Conservation (phyloP, 208 protist species). For the Vickermania spadyakhi region DNA sequence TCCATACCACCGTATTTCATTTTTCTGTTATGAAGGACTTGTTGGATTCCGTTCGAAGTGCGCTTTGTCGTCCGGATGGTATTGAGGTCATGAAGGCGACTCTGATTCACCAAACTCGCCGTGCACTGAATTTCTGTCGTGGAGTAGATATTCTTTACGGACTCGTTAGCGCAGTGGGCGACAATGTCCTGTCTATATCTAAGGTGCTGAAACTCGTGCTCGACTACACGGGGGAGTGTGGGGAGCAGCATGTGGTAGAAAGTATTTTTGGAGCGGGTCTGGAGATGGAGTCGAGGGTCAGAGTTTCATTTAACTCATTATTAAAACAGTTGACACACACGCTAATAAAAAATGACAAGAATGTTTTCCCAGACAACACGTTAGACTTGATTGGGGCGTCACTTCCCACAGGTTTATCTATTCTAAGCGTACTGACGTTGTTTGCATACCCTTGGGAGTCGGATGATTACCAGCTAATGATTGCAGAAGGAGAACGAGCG, state of each 20-base stretch:
- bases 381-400: too few relatives aligned
- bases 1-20: conserved; percentile 31
- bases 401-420: neutral
- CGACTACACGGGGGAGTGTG: neutral
- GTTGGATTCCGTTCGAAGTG: conserved; percentile 62
- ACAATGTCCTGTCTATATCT: neutral
- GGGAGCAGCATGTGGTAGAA: neutral
- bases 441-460: neutral
- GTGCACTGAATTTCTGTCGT: conserved; percentile 47
- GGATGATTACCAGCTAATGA: neutral
- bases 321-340: conserved; percentile 33
- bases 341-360: too few relatives aligned
- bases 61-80: conserved; percentile 45
- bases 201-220: neutral
- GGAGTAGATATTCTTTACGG: conserved; percentile 37
- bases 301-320: conserved; percentile 54
- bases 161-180: conserved; percentile 2
- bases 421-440: neutral
- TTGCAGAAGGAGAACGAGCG: neutral
- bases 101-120: conserved; percentile 41
- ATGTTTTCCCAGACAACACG: too few relatives aligned
- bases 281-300: conserved; percentile 56
- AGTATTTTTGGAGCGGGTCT: conserved; percentile 33
- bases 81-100: conserved; percentile 44
- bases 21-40: conserved; percentile 38